These are phyloP conservation scores for Saraca asoca DNA, from an alignment of 331 rosid genomes.

Conservation along the genomic window DNA sequence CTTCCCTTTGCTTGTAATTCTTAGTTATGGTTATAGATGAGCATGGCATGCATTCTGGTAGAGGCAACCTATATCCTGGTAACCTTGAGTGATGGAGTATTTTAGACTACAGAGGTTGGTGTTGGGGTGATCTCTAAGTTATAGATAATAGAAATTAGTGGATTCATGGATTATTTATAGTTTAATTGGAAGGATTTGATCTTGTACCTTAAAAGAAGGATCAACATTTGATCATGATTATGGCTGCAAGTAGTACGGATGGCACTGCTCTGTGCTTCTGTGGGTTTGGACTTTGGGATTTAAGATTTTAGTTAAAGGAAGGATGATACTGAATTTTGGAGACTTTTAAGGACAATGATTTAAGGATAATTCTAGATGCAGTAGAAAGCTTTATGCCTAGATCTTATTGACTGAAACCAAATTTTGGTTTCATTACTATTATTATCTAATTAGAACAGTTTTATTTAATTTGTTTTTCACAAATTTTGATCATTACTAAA, in stretches of 20 bases:
- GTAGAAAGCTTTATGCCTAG: background rate
- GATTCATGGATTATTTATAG: background rate
- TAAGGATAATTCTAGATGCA: too few relatives aligned
- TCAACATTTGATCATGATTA: background rate
- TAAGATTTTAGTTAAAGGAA: background rate
- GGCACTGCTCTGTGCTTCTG: background rate
- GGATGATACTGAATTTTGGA: background rate
- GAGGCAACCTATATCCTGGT: background rate
- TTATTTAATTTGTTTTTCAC: too few relatives aligned
- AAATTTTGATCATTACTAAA: background rate
- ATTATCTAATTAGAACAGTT: too few relatives aligned
- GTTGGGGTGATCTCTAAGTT: background rate
- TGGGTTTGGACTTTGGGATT: background rate
- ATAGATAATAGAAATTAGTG: background rate
- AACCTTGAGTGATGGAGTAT: background rate
- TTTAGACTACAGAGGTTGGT: background rate
- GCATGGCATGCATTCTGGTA: background rate
- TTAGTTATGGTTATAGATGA: background rate
- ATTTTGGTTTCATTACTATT: background rate
- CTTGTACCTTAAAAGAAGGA: background rate
- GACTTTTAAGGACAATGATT: background rate
- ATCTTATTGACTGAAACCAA: background rate
- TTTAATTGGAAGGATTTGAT: background rate
- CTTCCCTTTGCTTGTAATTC: too few relatives aligned
- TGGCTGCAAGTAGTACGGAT: background rate